Evolutionary conservation across 495 filamentous ascomycete genomes (phyloP), one percentile per base, ranked within the genome.

Genomic region (Hypoxylon fragiforme): DNA sequence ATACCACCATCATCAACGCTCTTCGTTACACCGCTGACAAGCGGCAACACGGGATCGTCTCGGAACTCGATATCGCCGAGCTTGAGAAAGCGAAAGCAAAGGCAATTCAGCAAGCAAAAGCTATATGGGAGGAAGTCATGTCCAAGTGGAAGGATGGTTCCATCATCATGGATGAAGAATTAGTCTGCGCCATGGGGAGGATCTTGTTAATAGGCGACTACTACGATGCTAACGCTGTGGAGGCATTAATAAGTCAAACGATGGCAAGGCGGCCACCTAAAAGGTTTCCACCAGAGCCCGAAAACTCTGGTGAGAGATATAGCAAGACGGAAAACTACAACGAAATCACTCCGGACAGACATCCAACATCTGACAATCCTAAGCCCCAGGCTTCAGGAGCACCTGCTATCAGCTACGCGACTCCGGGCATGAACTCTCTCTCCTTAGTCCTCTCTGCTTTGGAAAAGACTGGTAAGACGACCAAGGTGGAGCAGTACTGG

Each of bases 111-210:
- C 78, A 40, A 72, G 92, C 79, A 1, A 82, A 85, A 44, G 71
- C 76, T 8, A 71, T 97, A 18, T 98, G 94, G 94, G 72, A 80
- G n/a, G 89, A 94, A 58, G 74, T 95, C 18, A 68, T 88, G 8
- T 69, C 74, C 14, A 81, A 84, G 40, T 97, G 92, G 92, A 75
- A 71, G 26, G 73, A 77, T 20, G 89, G 85, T 9, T 74, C 83
- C 36, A 47, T 97, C 9, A 54, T 74, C 44, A 71, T 96, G 19
- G 90, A 95, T 60, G 87, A 89, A 56, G 69, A 79, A 32, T 70
- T 96, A 2, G 84, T 91, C 7, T 81, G 78, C 49, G 75, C 88
- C 3, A 92, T 97, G 87, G 90, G 85, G 8, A 73, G 81, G 15
- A 51, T 96, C 2, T 75, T 97, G 5, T 64, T 89, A 14, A 72